These are phyloP conservation scores for Phalaenopsis hybrid DNA, from an alignment of 116 monocot genomes.

Conservation along the genomic window DNA sequence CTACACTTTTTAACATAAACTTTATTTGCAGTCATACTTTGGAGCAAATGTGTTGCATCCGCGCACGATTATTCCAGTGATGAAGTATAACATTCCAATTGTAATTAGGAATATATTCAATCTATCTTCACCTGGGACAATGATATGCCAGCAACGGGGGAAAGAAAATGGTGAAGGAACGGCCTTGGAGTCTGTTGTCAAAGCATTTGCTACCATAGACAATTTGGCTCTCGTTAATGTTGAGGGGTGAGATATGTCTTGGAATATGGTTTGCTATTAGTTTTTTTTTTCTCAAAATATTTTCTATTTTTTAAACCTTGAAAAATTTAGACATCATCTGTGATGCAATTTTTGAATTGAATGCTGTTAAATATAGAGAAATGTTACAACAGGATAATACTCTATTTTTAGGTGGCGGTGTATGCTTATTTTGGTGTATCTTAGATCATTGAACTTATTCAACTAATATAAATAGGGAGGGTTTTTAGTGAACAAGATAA, in stretches of 20 bases:
- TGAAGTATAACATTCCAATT: slow-evolving; percentile 85
- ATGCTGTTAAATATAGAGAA: background rate
- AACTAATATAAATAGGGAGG: background rate
- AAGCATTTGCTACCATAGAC: slow-evolving; percentile 94
- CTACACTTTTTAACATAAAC: background rate
- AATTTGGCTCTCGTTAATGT: slow-evolving; percentile 96
- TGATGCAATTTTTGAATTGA: background rate
- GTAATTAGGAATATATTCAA: slow-evolving; percentile 84
- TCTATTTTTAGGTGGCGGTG: background rate
- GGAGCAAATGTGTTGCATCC: slow-evolving; percentile 99
- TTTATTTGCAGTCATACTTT: slow-evolving; percentile 80
- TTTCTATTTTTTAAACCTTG: background rate
- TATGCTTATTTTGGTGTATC: background rate
- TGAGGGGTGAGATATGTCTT: slow-evolving; percentile 59
- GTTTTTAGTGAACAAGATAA: background rate
- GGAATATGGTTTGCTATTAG: background rate
- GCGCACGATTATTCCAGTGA: slow-evolving; percentile 93
- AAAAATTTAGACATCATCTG: background rate
- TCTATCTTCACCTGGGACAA: slow-evolving; percentile 81
- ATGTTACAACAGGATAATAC: background rate
- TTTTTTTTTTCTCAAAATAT: background rate
- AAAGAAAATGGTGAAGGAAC: slow-evolving; percentile 47
- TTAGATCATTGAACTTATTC: background rate
- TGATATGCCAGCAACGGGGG: slow-evolving; percentile 53
- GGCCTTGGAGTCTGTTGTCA: slow-evolving; percentile 52